Evolutionary conservation across 2,329 filamentous ascomycete species (phyloP).

Genomic region (Fusarium sulawesiense): DNA sequence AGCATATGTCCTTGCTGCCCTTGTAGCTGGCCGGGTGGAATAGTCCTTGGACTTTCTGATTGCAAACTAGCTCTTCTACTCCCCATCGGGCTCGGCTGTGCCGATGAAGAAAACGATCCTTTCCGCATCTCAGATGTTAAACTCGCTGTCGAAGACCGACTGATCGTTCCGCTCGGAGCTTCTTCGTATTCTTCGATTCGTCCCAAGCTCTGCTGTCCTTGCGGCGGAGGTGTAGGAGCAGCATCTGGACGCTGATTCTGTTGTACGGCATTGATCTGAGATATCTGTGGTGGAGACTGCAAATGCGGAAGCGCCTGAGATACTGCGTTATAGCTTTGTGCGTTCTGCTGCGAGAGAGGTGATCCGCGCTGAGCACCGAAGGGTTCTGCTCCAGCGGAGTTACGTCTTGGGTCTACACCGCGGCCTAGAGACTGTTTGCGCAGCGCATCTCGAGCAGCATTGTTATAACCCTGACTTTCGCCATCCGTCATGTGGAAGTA

Average conservation of each 20-base stretch:
- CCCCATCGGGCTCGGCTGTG: conserved; percentile 33
- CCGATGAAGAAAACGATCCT: conserved; percentile 30
- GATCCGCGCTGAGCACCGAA: conserved; percentile 21
- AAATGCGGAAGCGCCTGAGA: conserved; percentile 20
- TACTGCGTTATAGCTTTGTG: not conserved
- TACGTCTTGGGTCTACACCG: conserved; percentile 38
- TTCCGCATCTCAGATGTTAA: conserved; percentile 25
- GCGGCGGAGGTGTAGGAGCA: conserved; percentile 21
- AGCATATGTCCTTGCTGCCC: conserved; percentile 16
- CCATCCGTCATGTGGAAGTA: conserved; percentile 37
- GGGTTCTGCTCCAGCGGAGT: conserved; percentile 37
- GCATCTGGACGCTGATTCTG: conserved; percentile 17
- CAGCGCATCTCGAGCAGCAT: conserved; percentile 38
- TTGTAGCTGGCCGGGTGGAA: conserved; percentile 26
- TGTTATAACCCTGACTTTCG: conserved; percentile 38
- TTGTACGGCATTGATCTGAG: conserved; percentile 11
- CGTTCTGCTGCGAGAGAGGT: conserved; percentile 19
- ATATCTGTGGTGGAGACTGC: conserved; percentile 28
- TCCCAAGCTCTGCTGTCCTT: conserved; percentile 31
- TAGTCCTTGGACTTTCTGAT: conserved; percentile 19
- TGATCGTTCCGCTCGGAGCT: conserved; percentile 18
- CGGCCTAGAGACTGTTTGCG: conserved; percentile 41
- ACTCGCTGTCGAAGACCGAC: conserved; percentile 36
- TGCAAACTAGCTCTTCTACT: conserved; percentile 42
- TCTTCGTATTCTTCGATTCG: conserved; percentile 47